phyloP scores from a whole-genome alignment of 2,329 filamentous ascomycete species.

The Cladosporium sphaerospermum region DNA sequence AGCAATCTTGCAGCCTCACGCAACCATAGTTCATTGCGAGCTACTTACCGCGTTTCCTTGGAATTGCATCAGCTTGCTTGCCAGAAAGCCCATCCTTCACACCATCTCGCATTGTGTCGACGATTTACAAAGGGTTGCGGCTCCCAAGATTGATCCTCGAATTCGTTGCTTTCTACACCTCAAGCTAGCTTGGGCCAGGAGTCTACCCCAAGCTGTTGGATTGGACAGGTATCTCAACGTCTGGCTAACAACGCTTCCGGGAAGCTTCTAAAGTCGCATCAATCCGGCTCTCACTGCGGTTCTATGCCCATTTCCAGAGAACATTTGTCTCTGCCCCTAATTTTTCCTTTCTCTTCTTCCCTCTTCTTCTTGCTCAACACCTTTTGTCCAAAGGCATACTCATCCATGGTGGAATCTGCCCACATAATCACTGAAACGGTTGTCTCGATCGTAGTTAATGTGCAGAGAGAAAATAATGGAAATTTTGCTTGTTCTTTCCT shows the following conservation, averaged over 20 bases:
- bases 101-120: conserved; percentile 8
- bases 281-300: background rate
- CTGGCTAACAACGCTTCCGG: conserved; percentile 5
- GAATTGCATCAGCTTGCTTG: background rate
- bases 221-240: conserved; percentile 9
- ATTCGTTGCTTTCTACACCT: conserved; percentile 13
- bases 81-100: background rate
- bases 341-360: background rate
- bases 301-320: conserved; percentile 4
- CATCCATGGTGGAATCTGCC: too few relatives aligned
- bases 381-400: background rate
- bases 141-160: conserved; percentile 5
- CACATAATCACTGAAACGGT: too few relatives aligned
- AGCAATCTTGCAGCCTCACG: conserved; percentile 12
- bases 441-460: background rate
- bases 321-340: background rate
- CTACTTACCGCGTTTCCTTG: background rate
- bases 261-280: conserved; percentile 10
- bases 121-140: conserved; percentile 2
- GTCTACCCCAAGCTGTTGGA: conserved; percentile 12
- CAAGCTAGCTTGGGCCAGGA: conserved; percentile 9
- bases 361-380: background rate
- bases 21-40: conserved; percentile 14
- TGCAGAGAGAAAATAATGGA: background rate
- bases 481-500: background rate